A percentile compares a stretch with the other conserved stretches of the same genome.
Evolutionary conservation across 2,329 filamentous ascomycete genomes (phyloP).

Genomic region (Verticillium isaacii): DNA sequence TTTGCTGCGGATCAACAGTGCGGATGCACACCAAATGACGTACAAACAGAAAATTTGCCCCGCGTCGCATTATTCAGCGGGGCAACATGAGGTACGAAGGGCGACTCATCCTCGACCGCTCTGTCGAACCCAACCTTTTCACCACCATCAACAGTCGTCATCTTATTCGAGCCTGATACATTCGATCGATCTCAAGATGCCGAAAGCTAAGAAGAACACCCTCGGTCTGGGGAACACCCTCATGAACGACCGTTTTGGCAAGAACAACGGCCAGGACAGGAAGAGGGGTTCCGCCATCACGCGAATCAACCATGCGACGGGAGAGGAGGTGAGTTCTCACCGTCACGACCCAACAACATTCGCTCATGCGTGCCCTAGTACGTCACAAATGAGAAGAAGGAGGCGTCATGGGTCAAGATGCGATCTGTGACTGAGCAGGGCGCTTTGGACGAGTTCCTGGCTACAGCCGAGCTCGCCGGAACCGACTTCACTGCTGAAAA

Average conservation of each 20-base stretch:
- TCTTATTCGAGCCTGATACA: background rate
- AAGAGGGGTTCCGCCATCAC: constrained; percentile 60
- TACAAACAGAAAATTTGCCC: constrained; percentile 15
- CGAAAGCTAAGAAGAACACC: constrained; percentile 81
- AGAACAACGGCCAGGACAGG: constrained; percentile 79
- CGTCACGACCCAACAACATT: background rate
- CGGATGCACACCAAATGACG: background rate
- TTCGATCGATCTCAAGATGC: constrained; percentile 36
- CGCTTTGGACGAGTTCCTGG: constrained; percentile 92
- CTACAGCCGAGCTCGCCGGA: constrained; percentile 92
- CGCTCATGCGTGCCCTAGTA: constrained; percentile 51
- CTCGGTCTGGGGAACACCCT: constrained; percentile 94
- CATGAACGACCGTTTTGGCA: constrained; percentile 98
- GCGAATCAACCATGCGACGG: constrained; percentile 72
- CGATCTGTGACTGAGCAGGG: constrained; percentile 96
- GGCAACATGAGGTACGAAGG: constrained; percentile 7
- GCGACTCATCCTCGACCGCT: constrained; percentile 1
- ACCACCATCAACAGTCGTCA: background rate
- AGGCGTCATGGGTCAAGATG: constrained; percentile 99
- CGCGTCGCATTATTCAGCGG: constrained; percentile 17
- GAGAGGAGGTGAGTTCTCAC: constrained; percentile 57
- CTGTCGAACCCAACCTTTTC: constrained; percentile 2
- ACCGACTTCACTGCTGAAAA: constrained; percentile 99
- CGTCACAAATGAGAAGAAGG: constrained; percentile 83
- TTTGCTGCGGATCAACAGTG: background rate